Percentiles rank a stretch among this genome's conserved stretches.
Conservation (phyloP, 768 basidiomycete species). For the Mycena epipterygia region DNA sequence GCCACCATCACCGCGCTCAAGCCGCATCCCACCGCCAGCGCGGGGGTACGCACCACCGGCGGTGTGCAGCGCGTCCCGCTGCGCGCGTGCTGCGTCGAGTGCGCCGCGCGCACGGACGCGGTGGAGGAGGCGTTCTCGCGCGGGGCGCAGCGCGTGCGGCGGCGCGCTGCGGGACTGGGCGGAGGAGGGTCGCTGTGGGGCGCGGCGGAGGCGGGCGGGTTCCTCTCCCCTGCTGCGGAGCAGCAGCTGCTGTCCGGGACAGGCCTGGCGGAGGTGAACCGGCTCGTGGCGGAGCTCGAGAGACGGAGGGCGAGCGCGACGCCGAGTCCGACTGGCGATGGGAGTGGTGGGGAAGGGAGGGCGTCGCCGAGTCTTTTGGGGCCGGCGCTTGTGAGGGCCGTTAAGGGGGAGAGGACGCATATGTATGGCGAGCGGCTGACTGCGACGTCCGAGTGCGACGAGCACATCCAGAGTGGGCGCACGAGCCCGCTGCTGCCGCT, state of each 20-base stretch:
- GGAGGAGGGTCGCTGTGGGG: neutral
- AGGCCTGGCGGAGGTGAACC: conserved; percentile 31
- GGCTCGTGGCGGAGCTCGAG: conserved; percentile 34
- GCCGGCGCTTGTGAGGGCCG: conserved; percentile 17
- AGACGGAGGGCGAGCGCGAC: conserved; percentile 20
- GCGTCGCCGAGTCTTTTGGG: conserved; percentile 24
- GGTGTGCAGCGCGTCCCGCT: conserved; percentile 69
- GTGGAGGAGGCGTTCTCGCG: conserved; percentile 31
- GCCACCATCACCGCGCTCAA: conserved; percentile 21
- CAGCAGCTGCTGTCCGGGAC: conserved; percentile 17
- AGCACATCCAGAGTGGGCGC: conserved; percentile 6
- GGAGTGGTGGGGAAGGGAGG: neutral
- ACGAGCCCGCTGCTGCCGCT: conserved; percentile 33
- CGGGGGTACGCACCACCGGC: neutral
- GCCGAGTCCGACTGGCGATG: conserved; percentile 9
- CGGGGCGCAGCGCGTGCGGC: conserved; percentile 30
- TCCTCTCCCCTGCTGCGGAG: neutral
- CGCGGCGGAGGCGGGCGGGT: conserved; percentile 22
- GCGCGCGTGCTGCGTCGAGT: conserved; percentile 78
- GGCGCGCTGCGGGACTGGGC: conserved; percentile 11
- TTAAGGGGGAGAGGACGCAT: neutral
- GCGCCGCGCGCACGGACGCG: conserved; percentile 45
- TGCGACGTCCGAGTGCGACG: no score
- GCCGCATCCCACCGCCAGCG: no score
- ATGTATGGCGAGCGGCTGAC: conserved; percentile 10